phyloP scores from a whole-genome alignment of 1,284 basidiomycete genomes.

The Bondarzewia mesenterica region DNA sequence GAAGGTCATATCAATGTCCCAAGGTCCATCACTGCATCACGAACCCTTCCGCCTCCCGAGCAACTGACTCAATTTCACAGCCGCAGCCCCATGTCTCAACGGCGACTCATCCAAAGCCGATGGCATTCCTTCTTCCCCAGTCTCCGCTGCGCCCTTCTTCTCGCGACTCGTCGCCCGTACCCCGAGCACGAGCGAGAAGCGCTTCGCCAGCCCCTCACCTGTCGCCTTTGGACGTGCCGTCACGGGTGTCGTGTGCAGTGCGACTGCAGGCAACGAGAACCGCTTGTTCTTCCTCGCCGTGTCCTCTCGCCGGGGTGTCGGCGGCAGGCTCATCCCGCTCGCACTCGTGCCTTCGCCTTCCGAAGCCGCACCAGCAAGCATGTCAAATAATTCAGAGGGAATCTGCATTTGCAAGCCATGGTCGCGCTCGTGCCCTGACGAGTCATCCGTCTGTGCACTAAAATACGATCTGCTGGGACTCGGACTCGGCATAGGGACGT shows the following conservation, averaged over 20 bases:
- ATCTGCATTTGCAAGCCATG: neutral
- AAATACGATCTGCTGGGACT: constrained; percentile 21
- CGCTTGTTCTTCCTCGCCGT: constrained; percentile 57
- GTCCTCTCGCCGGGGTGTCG: constrained; percentile 35
- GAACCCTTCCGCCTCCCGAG: constrained; percentile 20
- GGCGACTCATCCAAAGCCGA: constrained; percentile 4
- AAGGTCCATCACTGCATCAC: too few relatives aligned
- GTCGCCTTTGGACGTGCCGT: constrained; percentile 42
- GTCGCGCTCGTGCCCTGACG: constrained; percentile 8
- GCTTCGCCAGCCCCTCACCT: constrained; percentile 32
- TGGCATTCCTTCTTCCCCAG: constrained; percentile 4
- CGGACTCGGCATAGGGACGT: constrained; percentile 8
- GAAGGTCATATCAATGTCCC: neutral
- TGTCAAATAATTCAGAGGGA: neutral
- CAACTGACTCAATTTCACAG: constrained; percentile 28
- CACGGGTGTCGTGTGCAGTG: constrained; percentile 64
- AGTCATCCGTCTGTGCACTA: constrained; percentile 16
- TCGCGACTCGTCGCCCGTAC: constrained; percentile 18
- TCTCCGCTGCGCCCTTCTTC: constrained; percentile 7
- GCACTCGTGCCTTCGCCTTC: constrained; percentile 4
- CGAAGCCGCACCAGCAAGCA: neutral
- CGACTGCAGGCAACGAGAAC: constrained; percentile 67
- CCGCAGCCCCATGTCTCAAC: constrained; percentile 24
- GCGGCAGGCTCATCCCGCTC: constrained; percentile 3
- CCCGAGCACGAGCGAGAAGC: constrained; percentile 52